Conservation (phyloP, 2,329 filamentous ascomycete species). For the Clonostachys chloroleuca region DNA sequence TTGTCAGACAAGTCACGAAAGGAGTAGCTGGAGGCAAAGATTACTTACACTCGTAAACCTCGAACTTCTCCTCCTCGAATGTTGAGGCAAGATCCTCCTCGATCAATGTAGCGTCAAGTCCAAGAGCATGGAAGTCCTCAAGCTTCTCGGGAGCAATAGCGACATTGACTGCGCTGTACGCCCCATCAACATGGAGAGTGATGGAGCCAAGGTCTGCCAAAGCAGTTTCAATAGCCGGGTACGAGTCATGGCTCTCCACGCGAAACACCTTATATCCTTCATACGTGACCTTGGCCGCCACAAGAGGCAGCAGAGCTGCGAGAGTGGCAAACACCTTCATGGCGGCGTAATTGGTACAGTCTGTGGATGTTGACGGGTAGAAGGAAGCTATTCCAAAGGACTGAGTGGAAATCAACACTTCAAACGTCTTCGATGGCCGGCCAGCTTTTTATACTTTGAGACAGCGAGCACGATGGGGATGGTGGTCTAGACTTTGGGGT, state of each 20-base stretch:
- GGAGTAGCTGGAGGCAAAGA: not conserved
- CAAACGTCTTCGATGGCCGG: too few species aligned
- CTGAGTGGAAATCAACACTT: too few species aligned
- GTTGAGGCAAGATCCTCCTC: constrained; percentile 15
- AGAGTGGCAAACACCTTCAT: not conserved
- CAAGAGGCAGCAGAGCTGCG: not conserved
- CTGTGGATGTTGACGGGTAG: too few species aligned
- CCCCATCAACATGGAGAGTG: constrained; percentile 14
- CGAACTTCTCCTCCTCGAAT: constrained; percentile 10
- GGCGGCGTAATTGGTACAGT: not conserved
- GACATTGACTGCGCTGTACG: constrained; percentile 12
- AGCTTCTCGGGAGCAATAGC: constrained; percentile 15
- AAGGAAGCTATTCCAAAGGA: too few species aligned
- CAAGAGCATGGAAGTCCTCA: constrained; percentile 10
- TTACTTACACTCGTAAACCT: constrained; percentile 6
- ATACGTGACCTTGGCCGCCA: constrained; percentile 10
- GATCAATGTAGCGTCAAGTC: constrained; percentile 11
- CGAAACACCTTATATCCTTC: constrained; percentile 16
- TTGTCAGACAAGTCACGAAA: not conserved
- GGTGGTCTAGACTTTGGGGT: too few species aligned
- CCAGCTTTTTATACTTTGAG: too few species aligned
- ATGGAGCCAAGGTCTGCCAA: constrained; percentile 11
- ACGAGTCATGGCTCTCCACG: constrained; percentile 10
- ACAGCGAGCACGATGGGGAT: too few species aligned
- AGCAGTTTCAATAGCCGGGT: constrained; percentile 6